Evolutionary conservation across 2,329 filamentous ascomycete species (phyloP), one percentile per base, ranked within the genome.

Genomic region (Tolypocladium tropicale): DNA sequence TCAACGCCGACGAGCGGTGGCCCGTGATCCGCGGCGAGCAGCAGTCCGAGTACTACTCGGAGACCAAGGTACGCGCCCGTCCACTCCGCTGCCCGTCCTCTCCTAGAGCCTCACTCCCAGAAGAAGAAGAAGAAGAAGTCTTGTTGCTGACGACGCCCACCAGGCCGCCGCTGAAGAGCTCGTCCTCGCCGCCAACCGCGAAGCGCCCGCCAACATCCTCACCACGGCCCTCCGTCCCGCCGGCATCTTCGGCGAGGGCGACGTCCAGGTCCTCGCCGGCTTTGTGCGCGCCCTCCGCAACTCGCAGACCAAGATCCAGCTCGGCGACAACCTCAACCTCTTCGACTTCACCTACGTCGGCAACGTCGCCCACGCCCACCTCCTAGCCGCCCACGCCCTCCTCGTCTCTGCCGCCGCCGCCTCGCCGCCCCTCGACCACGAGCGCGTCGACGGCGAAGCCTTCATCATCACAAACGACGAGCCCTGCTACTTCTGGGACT

Each of bases 401-500:
- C 78, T 94, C 51, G 76, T 78, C 55, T 85, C 83, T 54, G 64
- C 68, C 1, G 72, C 78, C 57, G 74, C 79, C n/a, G 72, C 76
- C 55, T 84, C 81, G 23, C 77, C 78, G 0, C 84, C 84, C n/a
- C 78, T 89, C 39, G 83, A 88, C 71, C 74, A 84, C 72, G 87
- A 90, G 74, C 80, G 79, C 57, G 84, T 92, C 53, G 89, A 92
- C 68, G 94, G 93, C 57, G 86, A 96, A 70, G 85, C 85, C 53
- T 93, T 97, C 76, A 85, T 96, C 74, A 83, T 97, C 66, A 94
- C 90, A 57, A 97, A 97, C 70, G 89, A 91, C 72, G 78, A 84
- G 63, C 93, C 93, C 6, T 78, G 95, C 23, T 93, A 93, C 70
- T 95, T 96, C 72, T 95, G 94, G 84, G 90, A 95, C 71, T 88